Conservation (phyloP, 2,329 filamentous ascomycete genomes). For the Hypoxylon sp. region DNA sequence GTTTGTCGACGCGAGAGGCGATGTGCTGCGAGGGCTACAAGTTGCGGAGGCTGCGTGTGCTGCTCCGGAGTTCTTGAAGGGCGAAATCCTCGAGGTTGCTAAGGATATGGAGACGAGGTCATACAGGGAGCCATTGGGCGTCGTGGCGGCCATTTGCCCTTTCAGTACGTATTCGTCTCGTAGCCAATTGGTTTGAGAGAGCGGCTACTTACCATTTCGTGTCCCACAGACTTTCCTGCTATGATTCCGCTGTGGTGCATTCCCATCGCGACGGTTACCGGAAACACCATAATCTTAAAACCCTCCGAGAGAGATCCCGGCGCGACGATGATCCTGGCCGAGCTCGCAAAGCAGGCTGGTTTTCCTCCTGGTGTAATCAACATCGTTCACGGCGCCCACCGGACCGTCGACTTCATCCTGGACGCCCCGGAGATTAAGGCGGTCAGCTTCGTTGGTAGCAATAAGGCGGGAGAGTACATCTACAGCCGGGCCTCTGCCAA, state of each 20-base stretch:
- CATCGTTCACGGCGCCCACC: constrained; percentile 82
- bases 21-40: constrained; percentile 84
- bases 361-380: constrained; percentile 87
- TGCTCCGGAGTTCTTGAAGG: constrained; percentile 84
- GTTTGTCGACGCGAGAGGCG: constrained; percentile 82
- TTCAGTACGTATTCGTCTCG: constrained; percentile 72
- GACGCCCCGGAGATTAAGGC: constrained; percentile 89
- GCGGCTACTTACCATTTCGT: constrained; percentile 25
- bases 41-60: constrained; percentile 86
- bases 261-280: constrained; percentile 84
- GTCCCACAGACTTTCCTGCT: constrained; percentile 79
- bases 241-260: constrained; percentile 96
- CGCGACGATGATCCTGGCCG: constrained; percentile 85
- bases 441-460: constrained; percentile 86
- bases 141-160: constrained; percentile 86
- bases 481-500: constrained; percentile 82
- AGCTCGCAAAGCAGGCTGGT: constrained; percentile 82
- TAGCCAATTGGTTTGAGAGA: background rate
- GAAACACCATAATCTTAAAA: constrained; percentile 87
- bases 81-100: constrained; percentile 84
- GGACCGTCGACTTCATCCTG: constrained; percentile 86
- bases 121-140: constrained; percentile 84
- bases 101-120: constrained; percentile 91
- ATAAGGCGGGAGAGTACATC: constrained; percentile 91
- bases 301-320: constrained; percentile 88